phyloP scores from a whole-genome alignment of 2,329 filamentous ascomycete genomes.

The Rhytidhysteron rufulum region DNA sequence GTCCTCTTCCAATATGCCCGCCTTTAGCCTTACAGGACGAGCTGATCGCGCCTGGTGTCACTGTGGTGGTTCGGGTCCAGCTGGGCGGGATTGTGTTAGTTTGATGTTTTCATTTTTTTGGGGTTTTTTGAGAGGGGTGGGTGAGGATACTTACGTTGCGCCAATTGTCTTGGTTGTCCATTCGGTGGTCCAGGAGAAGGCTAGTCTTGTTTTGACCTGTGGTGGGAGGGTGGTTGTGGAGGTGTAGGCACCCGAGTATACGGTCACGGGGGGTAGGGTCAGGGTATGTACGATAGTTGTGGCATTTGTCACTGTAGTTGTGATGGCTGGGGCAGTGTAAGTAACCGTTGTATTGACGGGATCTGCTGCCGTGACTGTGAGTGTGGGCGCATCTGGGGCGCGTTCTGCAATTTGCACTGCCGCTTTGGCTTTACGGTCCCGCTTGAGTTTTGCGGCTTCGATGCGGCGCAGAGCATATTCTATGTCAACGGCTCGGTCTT shows the following conservation, averaged over 20 bases:
- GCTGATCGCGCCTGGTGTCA: constrained; percentile 32
- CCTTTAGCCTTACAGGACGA: constrained; percentile 30
- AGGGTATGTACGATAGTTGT: constrained; percentile 19
- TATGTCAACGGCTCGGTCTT: constrained; percentile 26
- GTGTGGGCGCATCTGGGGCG: constrained; percentile 31
- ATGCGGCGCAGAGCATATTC: constrained; percentile 32
- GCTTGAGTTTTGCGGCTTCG: constrained; percentile 30
- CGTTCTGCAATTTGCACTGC: constrained; percentile 24
- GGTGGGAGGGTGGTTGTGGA: constrained; percentile 33
- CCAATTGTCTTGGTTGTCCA: constrained; percentile 29
- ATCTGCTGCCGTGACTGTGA: constrained; percentile 27
- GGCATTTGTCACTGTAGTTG: constrained; percentile 24
- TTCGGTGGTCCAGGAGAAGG: constrained; percentile 20
- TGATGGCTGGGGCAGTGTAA: constrained; percentile 21
- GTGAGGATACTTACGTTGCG: constrained; percentile 17
- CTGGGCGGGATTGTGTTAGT: constrained; percentile 5
- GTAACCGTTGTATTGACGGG: constrained; percentile 30
- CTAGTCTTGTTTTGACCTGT: constrained; percentile 27
- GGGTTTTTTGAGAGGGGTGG: no score
- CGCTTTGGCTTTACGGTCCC: constrained; percentile 17
- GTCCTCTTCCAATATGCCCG: constrained; percentile 18
- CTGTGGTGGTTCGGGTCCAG: constrained; percentile 28
- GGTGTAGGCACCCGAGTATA: constrained; percentile 31
- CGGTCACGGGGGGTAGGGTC: constrained; percentile 32
- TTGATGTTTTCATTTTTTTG: background rate